These are phyloP conservation scores for Wickerhamomyces strasburgensis DNA, from an alignment of 805 yeast genomes.

Conservation along the genomic window DNA sequence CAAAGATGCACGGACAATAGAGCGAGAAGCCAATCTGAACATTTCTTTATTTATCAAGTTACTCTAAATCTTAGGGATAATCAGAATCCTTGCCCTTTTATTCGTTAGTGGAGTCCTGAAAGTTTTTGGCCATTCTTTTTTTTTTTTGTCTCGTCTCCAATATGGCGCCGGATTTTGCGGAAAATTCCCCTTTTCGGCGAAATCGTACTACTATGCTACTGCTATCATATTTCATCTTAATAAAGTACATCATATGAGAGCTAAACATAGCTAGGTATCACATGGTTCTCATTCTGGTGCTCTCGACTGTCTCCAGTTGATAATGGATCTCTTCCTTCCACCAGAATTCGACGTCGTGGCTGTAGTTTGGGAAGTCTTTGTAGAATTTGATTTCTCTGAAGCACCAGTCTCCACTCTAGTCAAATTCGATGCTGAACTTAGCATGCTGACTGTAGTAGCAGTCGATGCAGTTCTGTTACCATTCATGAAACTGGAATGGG, in stretches of 20 bases:
- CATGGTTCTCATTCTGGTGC: constrained; percentile 6
- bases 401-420: constrained; percentile 25
- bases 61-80: no score
- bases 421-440: constrained; percentile 10
- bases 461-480: background rate
- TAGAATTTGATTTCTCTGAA: constrained; percentile 22
- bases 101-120: no score
- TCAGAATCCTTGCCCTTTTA: no score
- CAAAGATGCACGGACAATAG: constrained; percentile 33
- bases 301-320: constrained; percentile 32
- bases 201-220: no score
- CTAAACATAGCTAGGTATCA: background rate
- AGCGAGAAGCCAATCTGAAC: constrained; percentile 48
- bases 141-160: no score
- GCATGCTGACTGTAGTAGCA: background rate
- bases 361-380: constrained; percentile 12
- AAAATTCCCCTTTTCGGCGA: no score
- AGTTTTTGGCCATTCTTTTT: no score
- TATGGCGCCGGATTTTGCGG: no score
- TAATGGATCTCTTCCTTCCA: constrained; percentile 25
- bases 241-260: background rate
- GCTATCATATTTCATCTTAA: no score
- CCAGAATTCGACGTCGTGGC: constrained; percentile 12
- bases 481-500: background rate
- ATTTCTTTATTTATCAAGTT: constrained; percentile 22